Percentiles rank a stretch among this genome's conserved stretches.
Evolutionary conservation across 768 basidiomycete species (phyloP).

Genomic region (Xanthoconium purpureum): DNA sequence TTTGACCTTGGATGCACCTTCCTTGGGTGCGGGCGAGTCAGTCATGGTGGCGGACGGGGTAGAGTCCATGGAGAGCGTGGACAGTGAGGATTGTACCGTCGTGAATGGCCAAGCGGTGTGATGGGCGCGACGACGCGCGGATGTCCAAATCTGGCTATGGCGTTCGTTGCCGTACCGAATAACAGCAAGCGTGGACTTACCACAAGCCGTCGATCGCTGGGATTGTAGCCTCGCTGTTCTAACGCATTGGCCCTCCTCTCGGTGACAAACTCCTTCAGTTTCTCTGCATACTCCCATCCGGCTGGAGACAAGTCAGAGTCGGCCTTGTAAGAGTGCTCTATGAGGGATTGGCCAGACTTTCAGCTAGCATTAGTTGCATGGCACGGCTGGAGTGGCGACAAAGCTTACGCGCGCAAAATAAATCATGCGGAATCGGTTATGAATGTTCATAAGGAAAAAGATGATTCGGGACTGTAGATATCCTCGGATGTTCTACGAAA

Average conservation of each 20-base stretch:
- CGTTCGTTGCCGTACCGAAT: not conserved
- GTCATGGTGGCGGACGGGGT: not conserved
- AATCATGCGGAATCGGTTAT: slow-evolving; percentile 88
- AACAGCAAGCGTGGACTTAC: slow-evolving; percentile 39
- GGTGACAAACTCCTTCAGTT: slow-evolving; percentile 85
- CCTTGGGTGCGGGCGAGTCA: slow-evolving; percentile 3
- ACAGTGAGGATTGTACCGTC: slow-evolving; percentile 26
- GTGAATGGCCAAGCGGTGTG: slow-evolving; percentile 97
- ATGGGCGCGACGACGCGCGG: slow-evolving; percentile 85
- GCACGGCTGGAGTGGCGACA: not conserved
- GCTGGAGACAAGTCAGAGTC: slow-evolving; percentile 94
- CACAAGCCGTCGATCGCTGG: slow-evolving; percentile 59
- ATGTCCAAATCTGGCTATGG: slow-evolving; percentile 85
- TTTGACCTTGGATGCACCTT: slow-evolving; percentile 47
- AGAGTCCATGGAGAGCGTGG: slow-evolving; percentile 9
- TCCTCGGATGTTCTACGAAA: slow-evolving; percentile 70
- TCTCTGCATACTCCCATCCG: slow-evolving; percentile 94
- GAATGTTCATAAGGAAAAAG: slow-evolving; percentile 99
- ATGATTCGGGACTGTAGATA: slow-evolving; percentile 95
- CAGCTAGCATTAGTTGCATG: not conserved
- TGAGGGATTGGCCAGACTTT: slow-evolving; percentile 96
- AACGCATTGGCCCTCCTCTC: slow-evolving; percentile 75
- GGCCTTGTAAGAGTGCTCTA: slow-evolving; percentile 98
- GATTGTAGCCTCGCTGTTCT: slow-evolving; percentile 65
- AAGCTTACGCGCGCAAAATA: slow-evolving; percentile 87